Percentiles rank a stretch among this genome's conserved stretches.
phyloP scores from a whole-genome alignment of 2,329 filamentous ascomycete genomes.

The Venturia carpophila region DNA sequence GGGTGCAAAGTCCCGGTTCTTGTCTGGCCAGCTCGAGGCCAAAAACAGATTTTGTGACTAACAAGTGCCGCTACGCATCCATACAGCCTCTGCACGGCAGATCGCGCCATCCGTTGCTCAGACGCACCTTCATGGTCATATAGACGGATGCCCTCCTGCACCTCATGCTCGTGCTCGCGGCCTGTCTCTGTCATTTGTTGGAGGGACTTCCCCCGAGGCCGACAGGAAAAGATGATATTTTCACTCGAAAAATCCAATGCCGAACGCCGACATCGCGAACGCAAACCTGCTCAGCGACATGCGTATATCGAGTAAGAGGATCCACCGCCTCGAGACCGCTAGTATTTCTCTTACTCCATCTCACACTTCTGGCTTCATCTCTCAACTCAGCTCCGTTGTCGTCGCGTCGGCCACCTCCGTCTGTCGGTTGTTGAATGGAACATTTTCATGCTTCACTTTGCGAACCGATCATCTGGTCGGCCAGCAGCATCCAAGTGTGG shows the following conservation, averaged over 20 bases:
- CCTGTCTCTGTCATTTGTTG: not conserved
- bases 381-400: not conserved
- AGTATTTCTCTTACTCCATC: conserved; percentile 17
- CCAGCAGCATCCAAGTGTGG: not conserved
- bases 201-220: not conserved
- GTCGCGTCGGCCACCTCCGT: not conserved
- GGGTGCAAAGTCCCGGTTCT: not conserved
- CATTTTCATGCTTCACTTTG: not conserved
- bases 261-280: not conserved
- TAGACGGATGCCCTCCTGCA: not conserved
- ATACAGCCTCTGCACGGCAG: not conserved
- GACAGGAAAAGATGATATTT: not conserved
- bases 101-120: not conserved
- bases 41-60: conserved; percentile 15
- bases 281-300: not conserved
- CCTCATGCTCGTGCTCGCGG: not conserved
- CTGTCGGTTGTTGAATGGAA: not conserved
- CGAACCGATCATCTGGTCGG: not conserved
- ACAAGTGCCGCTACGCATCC: not conserved
- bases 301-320: conserved; percentile 14
- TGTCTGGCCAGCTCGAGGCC: not conserved
- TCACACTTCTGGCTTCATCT: conserved; percentile 1
- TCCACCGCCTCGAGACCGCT: not conserved
- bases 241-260: not conserved
- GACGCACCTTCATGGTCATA: not conserved